These are phyloP conservation scores for Eucalyptus pauciflora DNA, from an alignment of 345 rosid genomes.

Conservation along the genomic window DNA sequence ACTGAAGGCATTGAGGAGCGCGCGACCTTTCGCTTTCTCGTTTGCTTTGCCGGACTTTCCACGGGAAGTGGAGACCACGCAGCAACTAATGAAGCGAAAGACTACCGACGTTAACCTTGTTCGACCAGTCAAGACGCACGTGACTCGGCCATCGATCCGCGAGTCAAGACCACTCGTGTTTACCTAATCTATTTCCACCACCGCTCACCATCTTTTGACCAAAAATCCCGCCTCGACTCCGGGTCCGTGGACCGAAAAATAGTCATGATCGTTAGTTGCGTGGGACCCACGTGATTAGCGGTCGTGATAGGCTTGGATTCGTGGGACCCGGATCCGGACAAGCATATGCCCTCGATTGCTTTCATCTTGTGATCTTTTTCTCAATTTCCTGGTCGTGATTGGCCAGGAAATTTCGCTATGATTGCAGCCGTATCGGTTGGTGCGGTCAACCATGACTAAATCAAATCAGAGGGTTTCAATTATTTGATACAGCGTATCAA, in stretches of 20 bases:
- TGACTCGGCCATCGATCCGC: not conserved
- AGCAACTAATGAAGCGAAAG: not conserved
- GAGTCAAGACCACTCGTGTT: not conserved
- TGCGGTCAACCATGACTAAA: not conserved
- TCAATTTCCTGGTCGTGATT: not conserved
- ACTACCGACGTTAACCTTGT: not conserved
- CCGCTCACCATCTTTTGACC: not conserved
- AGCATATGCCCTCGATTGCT: not conserved
- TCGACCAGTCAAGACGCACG: not conserved
- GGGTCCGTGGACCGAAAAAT: not conserved
- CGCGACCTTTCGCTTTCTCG: not conserved
- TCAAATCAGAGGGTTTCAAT: not conserved
- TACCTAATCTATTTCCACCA: not conserved
- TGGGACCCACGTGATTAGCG: not conserved
- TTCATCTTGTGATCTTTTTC: not conserved
- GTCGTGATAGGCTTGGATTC: not conserved
- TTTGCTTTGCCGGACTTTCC: not conserved
- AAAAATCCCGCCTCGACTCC: not conserved
- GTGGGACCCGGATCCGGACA: not conserved
- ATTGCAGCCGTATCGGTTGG: not conserved
- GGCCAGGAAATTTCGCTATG: not conserved
- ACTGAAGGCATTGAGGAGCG: not conserved
- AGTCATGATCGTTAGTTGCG: not conserved
- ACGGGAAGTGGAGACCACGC: not conserved
- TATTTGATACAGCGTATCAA: not conserved